Percentiles rank a stretch among this genome's conserved stretches.
These are phyloP conservation scores for Stentor coeruleus DNA, from an alignment of 73 alveolate genomes.

Conservation along the genomic window DNA sequence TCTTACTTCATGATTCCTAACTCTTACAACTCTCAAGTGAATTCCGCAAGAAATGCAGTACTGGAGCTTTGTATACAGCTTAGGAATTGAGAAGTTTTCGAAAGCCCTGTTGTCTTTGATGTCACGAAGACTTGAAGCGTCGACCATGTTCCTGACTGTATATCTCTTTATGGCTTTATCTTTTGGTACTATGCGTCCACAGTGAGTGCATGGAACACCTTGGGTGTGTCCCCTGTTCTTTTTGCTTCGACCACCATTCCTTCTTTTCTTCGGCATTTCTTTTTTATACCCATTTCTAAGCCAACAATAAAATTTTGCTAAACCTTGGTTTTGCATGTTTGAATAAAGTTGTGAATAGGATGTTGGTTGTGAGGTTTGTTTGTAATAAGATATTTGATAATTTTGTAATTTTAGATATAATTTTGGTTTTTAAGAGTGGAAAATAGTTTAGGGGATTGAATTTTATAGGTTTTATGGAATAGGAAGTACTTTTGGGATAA, in stretches of 20 bases:
- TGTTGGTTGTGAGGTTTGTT: too few relatives aligned
- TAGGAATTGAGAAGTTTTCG: too few relatives aligned
- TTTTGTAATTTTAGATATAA: too few relatives aligned
- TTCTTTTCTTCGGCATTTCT: slow-evolving; percentile 80
- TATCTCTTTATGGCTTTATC: slow-evolving; percentile 93
- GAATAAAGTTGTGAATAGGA: too few relatives aligned
- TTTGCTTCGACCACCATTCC: slow-evolving; percentile 91
- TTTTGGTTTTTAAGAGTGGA: too few relatives aligned
- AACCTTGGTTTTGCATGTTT: too few relatives aligned
- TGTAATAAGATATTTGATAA: too few relatives aligned
- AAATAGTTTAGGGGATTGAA: too few relatives aligned
- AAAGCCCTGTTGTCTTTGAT: slow-evolving; percentile 79
- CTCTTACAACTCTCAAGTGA: slow-evolving; percentile 86
- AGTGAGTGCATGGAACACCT: slow-evolving; percentile 84
- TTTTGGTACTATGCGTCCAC: slow-evolving; percentile 83
- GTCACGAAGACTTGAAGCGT: slow-evolving; percentile 89
- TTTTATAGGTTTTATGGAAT: too few relatives aligned
- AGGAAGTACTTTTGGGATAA: too few relatives aligned
- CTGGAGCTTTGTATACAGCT: slow-evolving; percentile 42
- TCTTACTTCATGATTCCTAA: slow-evolving; percentile 67
- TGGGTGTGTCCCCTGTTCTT: slow-evolving; percentile 90
- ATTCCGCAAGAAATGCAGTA: slow-evolving; percentile 89
- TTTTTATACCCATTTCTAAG: too few relatives aligned
- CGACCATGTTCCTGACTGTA: slow-evolving; percentile 89
- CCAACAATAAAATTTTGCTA: too few relatives aligned